Evolutionary conservation across 2,329 filamentous ascomycete species (phyloP).

Genomic region (Diaporthe velutina): DNA sequence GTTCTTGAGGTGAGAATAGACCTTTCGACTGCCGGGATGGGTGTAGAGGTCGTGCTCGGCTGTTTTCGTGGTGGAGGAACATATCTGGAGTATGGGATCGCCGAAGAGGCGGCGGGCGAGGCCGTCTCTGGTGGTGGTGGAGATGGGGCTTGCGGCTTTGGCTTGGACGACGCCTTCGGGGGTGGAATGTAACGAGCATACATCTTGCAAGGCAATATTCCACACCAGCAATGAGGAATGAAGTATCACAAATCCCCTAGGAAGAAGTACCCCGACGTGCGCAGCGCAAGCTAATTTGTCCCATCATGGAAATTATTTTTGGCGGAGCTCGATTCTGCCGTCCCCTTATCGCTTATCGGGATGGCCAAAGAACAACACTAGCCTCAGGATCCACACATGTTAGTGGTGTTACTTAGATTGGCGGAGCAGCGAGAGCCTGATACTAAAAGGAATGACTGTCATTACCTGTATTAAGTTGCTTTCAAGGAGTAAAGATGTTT

Average conservation of each 20-base stretch:
- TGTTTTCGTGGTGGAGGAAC: conserved; percentile 34
- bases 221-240: neutral
- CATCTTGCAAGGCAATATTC: conserved; percentile 35
- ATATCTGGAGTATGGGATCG: conserved; percentile 39
- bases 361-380: neutral
- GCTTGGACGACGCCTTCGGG: conserved; percentile 45
- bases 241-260: neutral
- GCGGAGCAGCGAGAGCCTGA: neutral
- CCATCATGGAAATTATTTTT: conserved; percentile 36
- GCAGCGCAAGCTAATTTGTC: neutral
- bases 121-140: conserved; percentile 32
- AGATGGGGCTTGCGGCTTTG: conserved; percentile 32
- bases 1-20: conserved; percentile 26
- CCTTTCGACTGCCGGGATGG: neutral
- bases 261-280: neutral
- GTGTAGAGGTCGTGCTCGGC: neutral
- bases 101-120: conserved; percentile 43
- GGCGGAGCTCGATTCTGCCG: conserved; percentile 52
- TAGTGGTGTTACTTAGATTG: neutral
- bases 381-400: neutral
- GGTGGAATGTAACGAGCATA: conserved; percentile 55
- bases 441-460: no score
- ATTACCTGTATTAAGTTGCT: no score
- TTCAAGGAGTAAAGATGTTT: no score
- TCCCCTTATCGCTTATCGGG: conserved; percentile 42